A percentile compares a stretch with the other conserved stretches of the same genome.
Evolutionary conservation across 331 rosid genomes (phyloP).

Genomic region (Prunus yedoensis): DNA sequence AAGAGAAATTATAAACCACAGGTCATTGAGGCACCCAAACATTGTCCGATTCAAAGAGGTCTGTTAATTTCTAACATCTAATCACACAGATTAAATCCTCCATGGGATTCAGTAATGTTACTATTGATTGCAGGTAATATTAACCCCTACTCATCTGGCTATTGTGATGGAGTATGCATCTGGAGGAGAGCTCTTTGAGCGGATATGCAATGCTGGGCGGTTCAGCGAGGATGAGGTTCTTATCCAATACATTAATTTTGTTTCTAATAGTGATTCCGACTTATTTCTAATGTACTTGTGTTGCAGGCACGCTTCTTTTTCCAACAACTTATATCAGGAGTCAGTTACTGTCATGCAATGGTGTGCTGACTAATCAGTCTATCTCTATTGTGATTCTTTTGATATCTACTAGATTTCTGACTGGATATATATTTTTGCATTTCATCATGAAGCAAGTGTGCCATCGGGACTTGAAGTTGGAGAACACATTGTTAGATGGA

Average conservation of each 20-base stretch:
- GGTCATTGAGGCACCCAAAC: conserved; percentile 94
- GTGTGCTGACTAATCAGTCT: conserved; percentile 28
- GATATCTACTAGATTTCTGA: not conserved
- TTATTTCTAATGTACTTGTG: conserved; percentile 25
- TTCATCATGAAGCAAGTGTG: conserved; percentile 74
- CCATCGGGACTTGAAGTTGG: conserved; percentile 93
- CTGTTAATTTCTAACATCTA: conserved; percentile 18
- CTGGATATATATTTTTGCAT: conserved; percentile 22
- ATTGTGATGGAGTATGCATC: conserved; percentile 97
- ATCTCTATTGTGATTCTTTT: not conserved
- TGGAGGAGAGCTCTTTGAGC: conserved; percentile 92
- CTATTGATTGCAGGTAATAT: conserved; percentile 58
- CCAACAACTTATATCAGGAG: conserved; percentile 94
- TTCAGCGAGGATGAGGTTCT: conserved; percentile 95
- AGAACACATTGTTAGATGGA: conserved; percentile 94
- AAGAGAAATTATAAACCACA: conserved; percentile 91
- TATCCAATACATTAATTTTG: conserved; percentile 9
- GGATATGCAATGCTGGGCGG: conserved; percentile 96
- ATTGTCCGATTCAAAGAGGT: conserved; percentile 98
- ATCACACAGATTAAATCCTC: not conserved
- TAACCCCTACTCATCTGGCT: conserved; percentile 88
- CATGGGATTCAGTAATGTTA: conserved; percentile 14
- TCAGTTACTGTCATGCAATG: conserved; percentile 92
- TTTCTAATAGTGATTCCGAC: conserved; percentile 16
- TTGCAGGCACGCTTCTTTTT: conserved; percentile 94